Conservation (phyloP, 2,329 filamentous ascomycete species). For the Aspergillus terreus region DNA sequence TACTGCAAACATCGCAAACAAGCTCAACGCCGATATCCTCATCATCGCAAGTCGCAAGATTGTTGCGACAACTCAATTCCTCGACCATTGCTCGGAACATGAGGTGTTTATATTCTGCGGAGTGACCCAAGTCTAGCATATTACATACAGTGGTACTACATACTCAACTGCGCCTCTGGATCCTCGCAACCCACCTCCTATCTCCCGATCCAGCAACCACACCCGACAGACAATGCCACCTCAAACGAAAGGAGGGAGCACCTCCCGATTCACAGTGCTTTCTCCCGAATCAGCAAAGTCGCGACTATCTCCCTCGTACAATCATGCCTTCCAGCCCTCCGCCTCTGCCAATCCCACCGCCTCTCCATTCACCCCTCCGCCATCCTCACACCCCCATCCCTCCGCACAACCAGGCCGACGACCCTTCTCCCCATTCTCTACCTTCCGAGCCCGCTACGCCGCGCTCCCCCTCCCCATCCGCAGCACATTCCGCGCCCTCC, state of each 20-base stretch:
- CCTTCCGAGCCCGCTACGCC: constrained; percentile 26
- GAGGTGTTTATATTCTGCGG: no score
- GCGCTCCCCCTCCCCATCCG: constrained; percentile 25
- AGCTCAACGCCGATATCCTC: not conserved
- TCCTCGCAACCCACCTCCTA: no score
- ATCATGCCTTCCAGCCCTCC: not conserved
- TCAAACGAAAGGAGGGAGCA: not conserved
- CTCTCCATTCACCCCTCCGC: not conserved
- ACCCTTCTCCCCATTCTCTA: constrained; percentile 19
- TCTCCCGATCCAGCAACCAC: not conserved
- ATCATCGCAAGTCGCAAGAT: no score
- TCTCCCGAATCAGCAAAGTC: not conserved
- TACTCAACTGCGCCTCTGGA: no score
- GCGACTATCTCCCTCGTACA: not conserved
- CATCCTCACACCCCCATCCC: constrained; percentile 1
- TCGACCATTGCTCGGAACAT: no score
- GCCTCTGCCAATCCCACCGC: not conserved
- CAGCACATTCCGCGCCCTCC: constrained; percentile 23
- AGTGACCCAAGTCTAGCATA: no score
- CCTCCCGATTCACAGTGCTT: not conserved
- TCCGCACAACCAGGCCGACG: constrained; percentile 6
- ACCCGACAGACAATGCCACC: not conserved
- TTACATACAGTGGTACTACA: no score
- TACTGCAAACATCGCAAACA: not conserved
- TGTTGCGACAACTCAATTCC: no score